Base-by-base conservation (phyloP, 2,329 filamentous ascomycete genomes). In the Rachicladosporium sp. region DNA sequence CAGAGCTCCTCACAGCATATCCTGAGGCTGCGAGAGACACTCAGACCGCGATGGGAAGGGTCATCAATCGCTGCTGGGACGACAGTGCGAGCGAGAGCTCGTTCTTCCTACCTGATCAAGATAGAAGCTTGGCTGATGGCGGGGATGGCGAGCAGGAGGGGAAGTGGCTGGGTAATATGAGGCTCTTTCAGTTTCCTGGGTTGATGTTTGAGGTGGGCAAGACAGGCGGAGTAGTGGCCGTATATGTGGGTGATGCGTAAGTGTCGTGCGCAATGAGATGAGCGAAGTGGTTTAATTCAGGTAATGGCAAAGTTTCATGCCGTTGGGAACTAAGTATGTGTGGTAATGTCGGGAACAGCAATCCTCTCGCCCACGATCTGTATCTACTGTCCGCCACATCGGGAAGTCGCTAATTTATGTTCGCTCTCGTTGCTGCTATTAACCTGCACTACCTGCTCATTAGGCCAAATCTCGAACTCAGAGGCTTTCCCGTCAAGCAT, bases 151-250 rank as follows among this genome's bases (percentile, higher is more conserved):
- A 47, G 61, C 60, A 51, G 52, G 15, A 19, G 15, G 15, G 15
- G 15, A 19, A 19, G 15, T 56, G 79, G 46, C 59, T 80, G 44
- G 76, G 76, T 12, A 82, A 80, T 41, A 94, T 88, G 10, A 89
- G 88, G 45, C 63, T 98, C 19, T 96, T 86, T 64, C 88, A 89
- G 1, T 95, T 95, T 55, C 89, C 91, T 0, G 89, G 91, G 0
- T 65, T 96, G 61, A 77, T 95, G 35, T 96, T 98, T 65, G 91
- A 98, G 64, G 89, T 98, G 21, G 64, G 96, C 60, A 88, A 84
- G 75, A 95, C 93, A 56, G 87, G 84, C 3, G 80, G 78, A 45
- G 83, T 98, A 35, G 38, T 31, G 6, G 38, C 34, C 33, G n/a
- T 41, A 4, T 41, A 41, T 36, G 38, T 41, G 15, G 15, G 15